Conservation (phyloP, 495 filamentous ascomycete genomes). For the Saxophila tyrrhenica region DNA sequence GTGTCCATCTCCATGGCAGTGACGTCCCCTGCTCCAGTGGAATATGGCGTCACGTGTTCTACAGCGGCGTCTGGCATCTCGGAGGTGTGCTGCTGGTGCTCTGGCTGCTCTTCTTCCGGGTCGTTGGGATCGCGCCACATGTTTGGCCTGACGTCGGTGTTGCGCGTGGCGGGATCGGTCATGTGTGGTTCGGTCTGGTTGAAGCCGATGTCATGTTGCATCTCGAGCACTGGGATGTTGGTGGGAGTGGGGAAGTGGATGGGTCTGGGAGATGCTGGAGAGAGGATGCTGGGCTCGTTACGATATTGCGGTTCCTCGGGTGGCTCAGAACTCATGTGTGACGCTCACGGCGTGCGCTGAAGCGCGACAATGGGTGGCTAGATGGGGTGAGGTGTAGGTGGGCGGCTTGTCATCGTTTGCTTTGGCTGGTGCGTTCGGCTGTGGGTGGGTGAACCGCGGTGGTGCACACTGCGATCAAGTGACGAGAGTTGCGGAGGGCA, state of each 20-base stretch:
- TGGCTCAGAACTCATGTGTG: constrained; percentile 34
- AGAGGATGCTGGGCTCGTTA: constrained; percentile 46
- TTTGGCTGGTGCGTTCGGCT: not conserved
- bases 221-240: constrained; percentile 59
- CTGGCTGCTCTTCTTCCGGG: constrained; percentile 2
- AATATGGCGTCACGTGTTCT: constrained; percentile 12
- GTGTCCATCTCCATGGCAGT: not conserved
- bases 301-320: constrained; percentile 55
- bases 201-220: constrained; percentile 62
- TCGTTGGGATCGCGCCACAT: constrained; percentile 14
- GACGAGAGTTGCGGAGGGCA: too few relatives aligned
- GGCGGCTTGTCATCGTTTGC: not conserved
- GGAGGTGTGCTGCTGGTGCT: too few relatives aligned
- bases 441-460: not conserved
- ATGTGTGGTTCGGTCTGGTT: constrained; percentile 52
- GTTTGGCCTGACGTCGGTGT: constrained; percentile 15
- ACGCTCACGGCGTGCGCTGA: not conserved
- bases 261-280: constrained; percentile 61
- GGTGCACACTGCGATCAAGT: too few relatives aligned
- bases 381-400: not conserved
- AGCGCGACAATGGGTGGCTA: not conserved
- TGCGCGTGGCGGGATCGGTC: constrained; percentile 23
- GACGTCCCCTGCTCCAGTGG: not conserved
- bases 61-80: not conserved
- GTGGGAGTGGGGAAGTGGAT: constrained; percentile 57